These are phyloP conservation scores for Colletotrichum neosansevieriae DNA, from an alignment of 2,329 filamentous ascomycete genomes.

Conservation along the genomic window DNA sequence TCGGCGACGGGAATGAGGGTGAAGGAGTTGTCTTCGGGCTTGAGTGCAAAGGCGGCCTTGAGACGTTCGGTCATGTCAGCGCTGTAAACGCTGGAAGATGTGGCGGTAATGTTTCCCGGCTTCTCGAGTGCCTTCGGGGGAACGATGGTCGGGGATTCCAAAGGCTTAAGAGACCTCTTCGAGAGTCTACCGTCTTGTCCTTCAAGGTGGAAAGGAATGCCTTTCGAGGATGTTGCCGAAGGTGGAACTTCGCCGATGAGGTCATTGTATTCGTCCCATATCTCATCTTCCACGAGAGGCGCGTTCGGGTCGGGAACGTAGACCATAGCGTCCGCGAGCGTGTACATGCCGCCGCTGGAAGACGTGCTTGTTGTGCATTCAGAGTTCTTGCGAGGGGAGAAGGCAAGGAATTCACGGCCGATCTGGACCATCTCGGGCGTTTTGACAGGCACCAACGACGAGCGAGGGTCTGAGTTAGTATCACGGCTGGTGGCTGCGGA, in stretches of 20 bases:
- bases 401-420: conserved; percentile 76
- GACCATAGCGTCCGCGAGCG: conserved; percentile 73
- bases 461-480: conserved; percentile 47
- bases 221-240: conserved; percentile 68
- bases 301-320: conserved; percentile 72
- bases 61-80: conserved; percentile 67
- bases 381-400: conserved; percentile 80
- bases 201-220: conserved; percentile 68
- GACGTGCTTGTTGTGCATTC: conserved; percentile 63
- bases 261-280: conserved; percentile 96
- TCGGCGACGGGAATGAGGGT: conserved; percentile 59
- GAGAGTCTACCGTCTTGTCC: conserved; percentile 55
- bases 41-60: conserved; percentile 58
- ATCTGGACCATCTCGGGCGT: conserved; percentile 48
- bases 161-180: conserved; percentile 50
- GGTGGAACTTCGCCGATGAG: conserved; percentile 75
- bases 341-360: conserved; percentile 69
- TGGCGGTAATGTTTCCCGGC: conserved; percentile 43
- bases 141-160: conserved; percentile 63
- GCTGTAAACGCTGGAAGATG: conserved; percentile 65
- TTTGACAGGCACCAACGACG: conserved; percentile 46
- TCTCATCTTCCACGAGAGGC: conserved; percentile 82
- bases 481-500: conserved; percentile 50
- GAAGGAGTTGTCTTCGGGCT: conserved; percentile 52
- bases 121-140: conserved; percentile 23